phyloP scores from a whole-genome alignment of 1,139 yeast species.

The Magnusiomyces suaveolens region DNA sequence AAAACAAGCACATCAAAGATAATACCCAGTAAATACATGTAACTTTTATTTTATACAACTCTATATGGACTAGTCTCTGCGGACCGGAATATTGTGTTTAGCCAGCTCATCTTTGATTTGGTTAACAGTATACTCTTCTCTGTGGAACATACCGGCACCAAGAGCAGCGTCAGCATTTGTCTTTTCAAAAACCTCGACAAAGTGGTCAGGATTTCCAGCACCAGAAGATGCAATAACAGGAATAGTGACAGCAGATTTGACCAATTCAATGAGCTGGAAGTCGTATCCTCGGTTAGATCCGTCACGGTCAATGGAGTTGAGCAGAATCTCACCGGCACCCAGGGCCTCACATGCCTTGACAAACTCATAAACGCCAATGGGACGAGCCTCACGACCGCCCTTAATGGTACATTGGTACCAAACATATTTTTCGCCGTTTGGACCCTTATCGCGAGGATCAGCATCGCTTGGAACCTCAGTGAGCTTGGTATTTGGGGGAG shows the following conservation, averaged over 20 bases:
- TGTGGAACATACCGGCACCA: conserved; percentile 96
- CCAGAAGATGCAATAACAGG: conserved; percentile 98
- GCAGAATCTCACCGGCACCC: conserved; percentile 93
- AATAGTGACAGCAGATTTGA: conserved; percentile 63
- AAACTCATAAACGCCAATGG: conserved; percentile 82
- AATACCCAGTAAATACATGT: not conserved
- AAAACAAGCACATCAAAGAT: not conserved
- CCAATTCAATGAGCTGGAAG: conserved; percentile 67
- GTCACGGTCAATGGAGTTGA: conserved; percentile 92
- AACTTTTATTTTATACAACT: not conserved
- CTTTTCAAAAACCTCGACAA: conserved; percentile 69
- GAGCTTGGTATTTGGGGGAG: conserved; percentile 47
- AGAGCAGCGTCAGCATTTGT: conserved; percentile 91
- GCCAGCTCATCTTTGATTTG: conserved; percentile 53
- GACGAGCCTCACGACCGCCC: conserved; percentile 88
- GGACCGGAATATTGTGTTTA: conserved; percentile 10
- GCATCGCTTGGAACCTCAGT: conserved; percentile 30
- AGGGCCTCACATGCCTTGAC: conserved; percentile 80
- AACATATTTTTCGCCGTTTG: conserved; percentile 75
- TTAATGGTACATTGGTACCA: conserved; percentile 94
- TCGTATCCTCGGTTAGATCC: conserved; percentile 92
- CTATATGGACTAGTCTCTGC: too few relatives aligned
- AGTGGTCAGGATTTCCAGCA: conserved; percentile 88
- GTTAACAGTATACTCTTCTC: conserved; percentile 80
- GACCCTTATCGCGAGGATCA: conserved; percentile 38